Evolutionary conservation across 2,329 filamentous ascomycete species (phyloP).

Genomic region (Ilyonectria sp.): DNA sequence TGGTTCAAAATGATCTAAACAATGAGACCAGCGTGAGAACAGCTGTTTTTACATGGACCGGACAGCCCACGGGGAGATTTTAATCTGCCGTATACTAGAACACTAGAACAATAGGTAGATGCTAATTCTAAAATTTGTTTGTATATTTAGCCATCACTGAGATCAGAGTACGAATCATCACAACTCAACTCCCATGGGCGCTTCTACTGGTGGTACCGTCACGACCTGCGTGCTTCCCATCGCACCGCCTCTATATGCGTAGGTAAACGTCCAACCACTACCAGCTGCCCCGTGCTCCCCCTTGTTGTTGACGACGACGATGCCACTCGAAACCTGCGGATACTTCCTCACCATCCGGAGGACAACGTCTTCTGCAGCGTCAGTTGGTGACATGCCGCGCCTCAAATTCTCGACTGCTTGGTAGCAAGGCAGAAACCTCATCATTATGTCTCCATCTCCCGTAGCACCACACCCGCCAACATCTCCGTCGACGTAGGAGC

Average conservation of each 20-base stretch:
- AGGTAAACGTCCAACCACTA: slow-evolving; percentile 70
- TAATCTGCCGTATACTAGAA: too few relatives aligned
- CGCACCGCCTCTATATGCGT: slow-evolving; percentile 62
- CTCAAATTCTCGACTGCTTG: slow-evolving; percentile 70
- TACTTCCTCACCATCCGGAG: slow-evolving; percentile 64
- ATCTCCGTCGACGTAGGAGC: slow-evolving; percentile 68
- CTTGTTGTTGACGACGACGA: slow-evolving; percentile 65
- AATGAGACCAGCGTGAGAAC: too few relatives aligned
- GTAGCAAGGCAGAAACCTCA: slow-evolving; percentile 71
- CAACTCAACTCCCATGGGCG: background rate
- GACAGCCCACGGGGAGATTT: too few relatives aligned
- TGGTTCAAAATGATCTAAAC: too few relatives aligned
- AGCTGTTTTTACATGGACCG: too few relatives aligned
- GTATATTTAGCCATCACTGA: background rate
- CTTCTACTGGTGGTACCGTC: slow-evolving; percentile 51
- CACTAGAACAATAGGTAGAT: too few relatives aligned
- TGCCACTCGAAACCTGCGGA: slow-evolving; percentile 61
- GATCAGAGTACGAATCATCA: background rate
- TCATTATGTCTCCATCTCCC: slow-evolving; percentile 71
- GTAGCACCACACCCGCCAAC: slow-evolving; percentile 70
- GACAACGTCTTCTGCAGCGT: slow-evolving; percentile 67
- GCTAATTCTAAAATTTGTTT: background rate
- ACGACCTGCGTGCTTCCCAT: slow-evolving; percentile 65
- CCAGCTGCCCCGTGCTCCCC: slow-evolving; percentile 67
- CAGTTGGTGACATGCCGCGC: slow-evolving; percentile 61